phyloP scores from a whole-genome alignment of 805 yeast genomes.

The Candida yuanshanica region DNA sequence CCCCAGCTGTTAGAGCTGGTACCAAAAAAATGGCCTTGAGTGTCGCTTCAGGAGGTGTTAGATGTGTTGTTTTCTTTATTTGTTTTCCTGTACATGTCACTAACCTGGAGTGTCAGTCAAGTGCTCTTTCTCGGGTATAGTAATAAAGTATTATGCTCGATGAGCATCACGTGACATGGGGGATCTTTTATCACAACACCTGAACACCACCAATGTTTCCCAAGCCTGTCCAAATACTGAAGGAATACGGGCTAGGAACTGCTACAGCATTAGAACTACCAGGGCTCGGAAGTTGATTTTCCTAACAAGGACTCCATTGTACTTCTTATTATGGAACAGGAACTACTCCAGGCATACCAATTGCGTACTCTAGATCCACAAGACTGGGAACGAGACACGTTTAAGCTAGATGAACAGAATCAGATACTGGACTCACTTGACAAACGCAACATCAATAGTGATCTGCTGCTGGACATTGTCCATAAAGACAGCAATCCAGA shows the following conservation, averaged over 20 bases:
- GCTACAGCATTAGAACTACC: too few species aligned
- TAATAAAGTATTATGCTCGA: too few species aligned
- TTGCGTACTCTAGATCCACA: conserved; percentile 37
- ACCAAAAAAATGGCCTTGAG: conserved; percentile 14
- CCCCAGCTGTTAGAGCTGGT: conserved; percentile 5
- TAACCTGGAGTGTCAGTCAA: too few species aligned
- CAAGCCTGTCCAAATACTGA: neutral
- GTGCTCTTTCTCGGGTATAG: too few species aligned
- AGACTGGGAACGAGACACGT: conserved; percentile 32
- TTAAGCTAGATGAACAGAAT: conserved; percentile 18
- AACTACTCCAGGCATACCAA: conserved; percentile 35
- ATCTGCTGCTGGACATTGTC: conserved; percentile 15
- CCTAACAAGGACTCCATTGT: too few species aligned
- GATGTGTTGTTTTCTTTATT: too few species aligned
- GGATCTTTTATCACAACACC: neutral
- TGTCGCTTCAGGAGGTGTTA: conserved; percentile 24
- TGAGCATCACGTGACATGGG: too few species aligned
- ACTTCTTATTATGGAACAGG: conserved; percentile 19
- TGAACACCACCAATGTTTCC: neutral
- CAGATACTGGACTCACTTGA: conserved; percentile 20
- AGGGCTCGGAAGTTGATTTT: too few species aligned
- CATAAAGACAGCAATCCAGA: conserved; percentile 21
- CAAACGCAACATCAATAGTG: conserved; percentile 4
- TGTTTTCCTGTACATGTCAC: too few species aligned
- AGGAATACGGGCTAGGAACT: too few species aligned